These are phyloP conservation scores for Scenedesmus sp. DNA, from an alignment of 163 green algal genomes.

Conservation along the genomic window DNA sequence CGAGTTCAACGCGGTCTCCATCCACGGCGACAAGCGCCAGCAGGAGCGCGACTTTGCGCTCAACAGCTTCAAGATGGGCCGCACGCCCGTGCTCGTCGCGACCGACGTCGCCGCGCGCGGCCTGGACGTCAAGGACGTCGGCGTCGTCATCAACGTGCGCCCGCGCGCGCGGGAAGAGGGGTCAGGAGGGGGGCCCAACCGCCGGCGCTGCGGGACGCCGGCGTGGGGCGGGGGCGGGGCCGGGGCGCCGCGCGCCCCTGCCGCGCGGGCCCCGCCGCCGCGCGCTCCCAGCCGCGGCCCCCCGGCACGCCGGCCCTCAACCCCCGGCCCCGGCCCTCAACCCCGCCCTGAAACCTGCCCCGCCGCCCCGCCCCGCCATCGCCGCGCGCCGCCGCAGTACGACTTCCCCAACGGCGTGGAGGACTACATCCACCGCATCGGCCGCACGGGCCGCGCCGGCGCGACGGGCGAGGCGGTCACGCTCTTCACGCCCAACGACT, in stretches of 20 bases:
- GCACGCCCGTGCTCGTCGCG: slow-evolving; percentile 91
- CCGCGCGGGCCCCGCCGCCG: too few species aligned
- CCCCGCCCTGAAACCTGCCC: too few species aligned
- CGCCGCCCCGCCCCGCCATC: too few species aligned
- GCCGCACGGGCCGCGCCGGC: slow-evolving; percentile 93
- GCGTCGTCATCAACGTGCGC: slow-evolving; percentile 94
- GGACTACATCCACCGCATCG: slow-evolving; percentile 98
- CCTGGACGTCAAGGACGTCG: slow-evolving; percentile 94
- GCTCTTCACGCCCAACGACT: slow-evolving; percentile 77
- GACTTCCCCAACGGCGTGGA: slow-evolving; percentile 93
- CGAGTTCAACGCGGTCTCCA: slow-evolving; percentile 70
- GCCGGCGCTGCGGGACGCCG: too few species aligned
- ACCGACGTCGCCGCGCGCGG: slow-evolving; percentile 96
- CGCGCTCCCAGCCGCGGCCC: too few species aligned
- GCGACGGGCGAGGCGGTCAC: slow-evolving; percentile 80
- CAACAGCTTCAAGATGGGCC: slow-evolving; percentile 65
- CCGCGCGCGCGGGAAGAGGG: too few species aligned
- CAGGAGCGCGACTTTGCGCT: slow-evolving; percentile 83
- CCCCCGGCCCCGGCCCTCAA: too few species aligned
- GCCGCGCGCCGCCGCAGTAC: too few species aligned
- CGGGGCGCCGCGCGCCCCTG: too few species aligned
- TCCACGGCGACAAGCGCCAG: slow-evolving; percentile 83
- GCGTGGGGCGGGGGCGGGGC: too few species aligned
- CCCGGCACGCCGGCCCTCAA: too few species aligned
- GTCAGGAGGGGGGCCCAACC: too few species aligned